Evolutionary conservation across 805 yeast genomes (phyloP).

Genomic region (Hanseniaspora singularis): DNA sequence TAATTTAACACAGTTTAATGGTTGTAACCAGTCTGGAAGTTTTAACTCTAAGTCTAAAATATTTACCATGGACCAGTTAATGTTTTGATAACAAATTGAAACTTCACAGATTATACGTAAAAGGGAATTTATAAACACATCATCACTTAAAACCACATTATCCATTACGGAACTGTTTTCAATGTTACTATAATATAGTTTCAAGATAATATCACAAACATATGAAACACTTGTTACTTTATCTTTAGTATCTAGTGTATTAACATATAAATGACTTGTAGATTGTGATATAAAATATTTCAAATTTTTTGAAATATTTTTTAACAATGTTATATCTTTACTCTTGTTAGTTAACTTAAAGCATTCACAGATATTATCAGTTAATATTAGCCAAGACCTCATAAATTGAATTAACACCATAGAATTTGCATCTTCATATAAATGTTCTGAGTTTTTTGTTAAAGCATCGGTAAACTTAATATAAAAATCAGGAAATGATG

Average conservation of each 20-base stretch:
- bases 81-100: neutral
- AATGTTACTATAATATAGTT: conserved; percentile 6
- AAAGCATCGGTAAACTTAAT: conserved; percentile 3
- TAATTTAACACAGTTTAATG: conserved; percentile 5
- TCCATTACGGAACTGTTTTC: conserved; percentile 5
- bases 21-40: conserved; percentile 3
- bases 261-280: neutral
- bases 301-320: neutral
- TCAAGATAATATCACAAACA: conserved; percentile 8
- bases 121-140: no score
- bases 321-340: neutral
- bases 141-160: neutral
- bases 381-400: conserved; percentile 6
- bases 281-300: neutral
- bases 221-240: neutral
- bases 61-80: neutral
- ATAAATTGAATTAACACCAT: neutral
- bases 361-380: conserved; percentile 6
- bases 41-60: neutral
- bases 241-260: neutral
- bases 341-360: neutral
- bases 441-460: neutral
- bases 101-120: neutral
- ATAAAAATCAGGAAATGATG: conserved; percentile 2
- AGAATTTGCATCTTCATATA: neutral